Evolutionary conservation across 2,329 filamentous ascomycete genomes (phyloP), one percentile per base, ranked within the genome.

Genomic region (Juglanconis oblonga): DNA sequence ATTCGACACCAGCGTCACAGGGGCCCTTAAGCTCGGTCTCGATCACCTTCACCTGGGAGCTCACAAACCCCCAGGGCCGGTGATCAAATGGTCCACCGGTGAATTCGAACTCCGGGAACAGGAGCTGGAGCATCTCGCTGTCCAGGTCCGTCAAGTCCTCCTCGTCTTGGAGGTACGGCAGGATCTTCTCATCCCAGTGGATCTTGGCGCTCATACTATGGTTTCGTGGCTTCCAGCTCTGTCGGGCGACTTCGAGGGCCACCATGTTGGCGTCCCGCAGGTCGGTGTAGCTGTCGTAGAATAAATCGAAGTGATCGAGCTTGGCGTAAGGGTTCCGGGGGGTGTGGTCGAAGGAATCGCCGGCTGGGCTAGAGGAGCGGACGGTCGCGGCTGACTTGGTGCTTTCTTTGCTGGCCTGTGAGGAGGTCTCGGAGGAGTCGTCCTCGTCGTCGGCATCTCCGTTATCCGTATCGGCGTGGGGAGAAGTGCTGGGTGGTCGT

Each of bases 221-320:
- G 29, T 38, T 44, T 31, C 13, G 24, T 3, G 59, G 59, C 52
- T 17, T 40, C 59, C 59, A 62, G 13, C 32, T 11, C 29, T 48
- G 5, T 13, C n/a, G 42, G 4, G 59, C 56, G 35, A 56, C 56
- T 13, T 35, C 33, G 35, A 49, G 10, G 11, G 59, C 59, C 29
- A 50, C 45, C 52, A 47, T 5, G 40, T 62, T 62, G 31, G 59
- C 59, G 3, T 50, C 50, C 33, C 49, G 40, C 45, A 59, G 35
- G 38, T 51, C 53, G 3, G 56, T 59, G 36, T 55, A 62, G 31
- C 44, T 38, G 17, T 47, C 52, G 51, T 52, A 35, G 11, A 33
- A 31, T 24, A 42, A 32, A 11, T 13, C 32, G 14, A n/a, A 10
- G 48, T 48, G 47, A 10, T 59, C 52, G 11, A 53, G 33, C 31